These are phyloP conservation scores for Prunus davidiana DNA, from an alignment of 306 rosid species.

Conservation along the genomic window DNA sequence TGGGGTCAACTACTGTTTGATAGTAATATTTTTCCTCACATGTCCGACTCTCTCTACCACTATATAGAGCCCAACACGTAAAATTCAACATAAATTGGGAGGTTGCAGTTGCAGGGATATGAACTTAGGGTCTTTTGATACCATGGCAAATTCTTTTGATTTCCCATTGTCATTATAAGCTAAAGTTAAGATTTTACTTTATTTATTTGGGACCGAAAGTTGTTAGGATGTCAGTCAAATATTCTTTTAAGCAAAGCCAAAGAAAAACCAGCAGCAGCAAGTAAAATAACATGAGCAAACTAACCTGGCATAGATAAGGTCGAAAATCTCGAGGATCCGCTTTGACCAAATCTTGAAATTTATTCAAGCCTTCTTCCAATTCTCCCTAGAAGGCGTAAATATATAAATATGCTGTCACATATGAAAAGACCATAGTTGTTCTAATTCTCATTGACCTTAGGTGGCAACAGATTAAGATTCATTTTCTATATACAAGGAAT, in stretches of 20 bases:
- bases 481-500: not conserved
- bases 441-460: not conserved
- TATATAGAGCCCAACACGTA: not conserved
- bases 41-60: not conserved
- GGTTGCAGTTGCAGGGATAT: not conserved
- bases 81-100: not conserved
- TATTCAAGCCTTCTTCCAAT: constrained; percentile 67
- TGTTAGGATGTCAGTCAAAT: not conserved
- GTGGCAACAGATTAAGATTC: not conserved
- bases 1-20: not conserved
- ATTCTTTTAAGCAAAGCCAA: not conserved
- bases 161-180: not conserved
- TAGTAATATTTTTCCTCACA: not conserved
- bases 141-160: not conserved
- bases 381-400: constrained; percentile 56
- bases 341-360: constrained; percentile 61
- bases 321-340: constrained; percentile 88
- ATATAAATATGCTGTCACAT: not conserved
- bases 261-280: not conserved
- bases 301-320: constrained; percentile 90
- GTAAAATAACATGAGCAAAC: constrained; percentile 21
- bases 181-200: not conserved
- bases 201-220: not conserved
- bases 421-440: not conserved
- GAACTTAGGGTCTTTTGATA: not conserved